These are phyloP conservation scores for Triticum monococcum DNA, from an alignment of 176 grass and related monocot species.

Conservation along the genomic window DNA sequence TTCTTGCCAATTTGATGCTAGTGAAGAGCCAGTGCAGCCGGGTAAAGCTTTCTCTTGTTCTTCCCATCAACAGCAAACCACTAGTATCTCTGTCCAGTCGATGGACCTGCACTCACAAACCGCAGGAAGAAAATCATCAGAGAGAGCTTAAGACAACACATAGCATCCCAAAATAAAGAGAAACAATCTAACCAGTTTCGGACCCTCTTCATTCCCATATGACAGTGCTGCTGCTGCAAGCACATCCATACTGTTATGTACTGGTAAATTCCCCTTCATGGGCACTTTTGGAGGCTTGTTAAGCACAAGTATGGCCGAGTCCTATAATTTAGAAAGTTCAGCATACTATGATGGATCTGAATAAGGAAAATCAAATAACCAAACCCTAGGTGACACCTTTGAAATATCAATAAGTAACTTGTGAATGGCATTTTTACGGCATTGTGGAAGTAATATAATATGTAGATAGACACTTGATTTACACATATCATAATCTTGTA, in stretches of 20 bases:
- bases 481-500: background rate
- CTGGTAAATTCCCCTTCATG: slow-evolving; percentile 85
- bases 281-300: slow-evolving; percentile 87
- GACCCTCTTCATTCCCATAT: slow-evolving; percentile 75
- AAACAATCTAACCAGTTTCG: slow-evolving; percentile 63
- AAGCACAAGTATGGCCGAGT: slow-evolving; percentile 75
- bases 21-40: slow-evolving; percentile 77
- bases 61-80: slow-evolving; percentile 70
- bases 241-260: slow-evolving; percentile 92
- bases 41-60: slow-evolving; percentile 69
- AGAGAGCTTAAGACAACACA: background rate
- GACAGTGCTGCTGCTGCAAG: slow-evolving; percentile 79
- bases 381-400: slow-evolving; percentile 2
- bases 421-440: background rate
- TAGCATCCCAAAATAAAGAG: background rate
- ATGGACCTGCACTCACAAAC: slow-evolving; percentile 54
- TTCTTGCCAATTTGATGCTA: slow-evolving; percentile 57
- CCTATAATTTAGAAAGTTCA: slow-evolving; percentile 44
- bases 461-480: background rate
- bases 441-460: background rate
- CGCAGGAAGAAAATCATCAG: slow-evolving; percentile 1
- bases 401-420: background rate
- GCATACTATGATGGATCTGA: background rate
- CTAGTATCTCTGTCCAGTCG: slow-evolving; percentile 85
- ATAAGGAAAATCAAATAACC: slow-evolving; percentile 5